Percentiles rank a stretch among this genome's conserved stretches.
phyloP scores from a whole-genome alignment of 257 asterid species.

The Solanum pimpinellifolium region DNA sequence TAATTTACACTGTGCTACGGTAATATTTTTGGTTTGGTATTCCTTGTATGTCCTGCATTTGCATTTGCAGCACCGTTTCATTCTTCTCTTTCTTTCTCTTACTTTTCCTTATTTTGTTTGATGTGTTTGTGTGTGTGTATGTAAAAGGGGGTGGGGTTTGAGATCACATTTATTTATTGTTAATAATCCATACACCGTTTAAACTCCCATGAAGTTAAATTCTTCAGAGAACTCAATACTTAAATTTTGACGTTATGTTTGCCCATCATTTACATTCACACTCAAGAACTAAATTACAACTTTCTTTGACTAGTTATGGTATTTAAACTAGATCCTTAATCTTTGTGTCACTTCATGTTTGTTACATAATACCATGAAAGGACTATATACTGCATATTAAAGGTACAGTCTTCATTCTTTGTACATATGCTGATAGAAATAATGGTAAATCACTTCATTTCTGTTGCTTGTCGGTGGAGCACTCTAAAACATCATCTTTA shows the following conservation, averaged over 20 bases:
- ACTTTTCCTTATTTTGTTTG: background rate
- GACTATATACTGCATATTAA: background rate
- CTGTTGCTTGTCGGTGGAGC: conserved; percentile 41
- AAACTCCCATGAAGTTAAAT: background rate
- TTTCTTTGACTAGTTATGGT: background rate
- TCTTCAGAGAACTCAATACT: background rate
- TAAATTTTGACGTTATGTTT: background rate
- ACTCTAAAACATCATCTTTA: conserved; percentile 46
- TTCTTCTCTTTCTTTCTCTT: background rate
- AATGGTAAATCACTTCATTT: background rate
- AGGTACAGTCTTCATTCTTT: background rate
- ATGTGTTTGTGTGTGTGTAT: background rate
- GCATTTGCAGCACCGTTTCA: background rate
- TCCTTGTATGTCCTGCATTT: background rate
- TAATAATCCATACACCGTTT: background rate
- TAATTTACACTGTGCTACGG: background rate
- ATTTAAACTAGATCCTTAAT: background rate
- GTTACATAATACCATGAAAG: background rate
- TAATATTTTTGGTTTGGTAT: background rate
- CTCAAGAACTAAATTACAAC: background rate
- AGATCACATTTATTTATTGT: background rate
- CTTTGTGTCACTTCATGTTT: background rate
- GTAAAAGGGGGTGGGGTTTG: background rate
- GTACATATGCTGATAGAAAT: background rate
- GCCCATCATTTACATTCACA: background rate